Conservation (phyloP, 2,329 filamentous ascomycete species). For the Penicillium aurantiogriseum region DNA sequence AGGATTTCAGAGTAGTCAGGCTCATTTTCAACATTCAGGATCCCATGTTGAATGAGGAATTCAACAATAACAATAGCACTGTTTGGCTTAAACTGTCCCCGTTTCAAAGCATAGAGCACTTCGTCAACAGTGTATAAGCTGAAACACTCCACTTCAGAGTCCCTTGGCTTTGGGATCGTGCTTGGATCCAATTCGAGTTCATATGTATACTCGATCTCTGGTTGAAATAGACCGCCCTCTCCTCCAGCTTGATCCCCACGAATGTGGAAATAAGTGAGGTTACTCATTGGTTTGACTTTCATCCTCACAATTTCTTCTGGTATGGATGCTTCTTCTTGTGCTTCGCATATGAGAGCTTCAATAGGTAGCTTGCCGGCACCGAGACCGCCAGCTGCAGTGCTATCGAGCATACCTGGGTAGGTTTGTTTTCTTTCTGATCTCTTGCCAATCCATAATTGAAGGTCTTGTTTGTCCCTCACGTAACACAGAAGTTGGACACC, state of each 20-base stretch:
- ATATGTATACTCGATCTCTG: conserved; percentile 36
- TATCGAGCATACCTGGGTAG: conserved; percentile 34
- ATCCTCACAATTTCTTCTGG: neutral
- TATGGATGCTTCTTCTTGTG: neutral
- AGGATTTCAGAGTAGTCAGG: conserved; percentile 31
- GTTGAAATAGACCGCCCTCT: conserved; percentile 24
- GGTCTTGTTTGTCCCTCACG: conserved; percentile 13
- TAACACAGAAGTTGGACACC: conserved; percentile 46
- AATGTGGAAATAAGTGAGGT: neutral
- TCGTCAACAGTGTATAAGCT: conserved; percentile 27
- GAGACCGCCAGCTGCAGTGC: conserved; percentile 24
- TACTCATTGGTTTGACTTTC: neutral
- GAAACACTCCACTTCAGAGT: conserved; percentile 34
- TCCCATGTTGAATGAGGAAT: conserved; percentile 34
- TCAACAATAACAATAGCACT: conserved; percentile 34
- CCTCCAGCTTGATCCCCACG: conserved; percentile 10
- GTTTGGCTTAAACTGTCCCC: conserved; percentile 33
- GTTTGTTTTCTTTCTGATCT: conserved; percentile 27
- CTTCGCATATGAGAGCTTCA: neutral
- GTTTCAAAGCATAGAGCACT: conserved; percentile 25
- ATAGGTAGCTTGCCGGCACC: neutral
- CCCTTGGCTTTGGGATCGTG: conserved; percentile 24
- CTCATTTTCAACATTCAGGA: conserved; percentile 32
- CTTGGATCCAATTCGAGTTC: conserved; percentile 30
- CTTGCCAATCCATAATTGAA: conserved; percentile 30